phyloP scores from a whole-genome alignment of 306 rosid species.

The Cucumis hystrix region DNA sequence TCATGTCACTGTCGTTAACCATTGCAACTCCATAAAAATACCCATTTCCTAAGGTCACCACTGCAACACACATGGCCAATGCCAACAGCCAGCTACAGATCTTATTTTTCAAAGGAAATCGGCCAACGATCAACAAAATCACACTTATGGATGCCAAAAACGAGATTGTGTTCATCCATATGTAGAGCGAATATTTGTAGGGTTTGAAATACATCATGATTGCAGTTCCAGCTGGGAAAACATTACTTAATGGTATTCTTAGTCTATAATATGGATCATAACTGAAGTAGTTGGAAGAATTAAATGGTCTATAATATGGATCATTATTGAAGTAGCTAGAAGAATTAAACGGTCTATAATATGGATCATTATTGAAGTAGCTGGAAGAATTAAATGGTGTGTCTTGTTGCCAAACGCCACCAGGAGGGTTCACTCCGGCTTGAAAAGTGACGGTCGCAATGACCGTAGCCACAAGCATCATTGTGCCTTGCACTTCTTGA shows the following conservation, averaged over 20 bases:
- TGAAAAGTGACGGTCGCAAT: background rate
- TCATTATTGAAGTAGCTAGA: too few relatives aligned
- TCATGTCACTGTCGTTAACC: background rate
- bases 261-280: too few relatives aligned
- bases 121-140: background rate
- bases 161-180: background rate
- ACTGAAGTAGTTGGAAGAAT: too few relatives aligned
- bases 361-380: too few relatives aligned
- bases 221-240: background rate
- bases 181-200: background rate
- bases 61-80: background rate
- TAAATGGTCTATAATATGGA: too few relatives aligned
- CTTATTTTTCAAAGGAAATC: background rate
- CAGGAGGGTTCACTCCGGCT: background rate
- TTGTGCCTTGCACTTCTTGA: background rate
- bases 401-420: conserved; percentile 1
- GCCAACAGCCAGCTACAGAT: background rate
- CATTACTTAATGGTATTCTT: too few relatives aligned
- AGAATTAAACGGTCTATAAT: too few relatives aligned
- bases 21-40: background rate
- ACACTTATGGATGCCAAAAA: background rate
- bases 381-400: background rate
- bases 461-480: background rate
- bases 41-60: background rate
- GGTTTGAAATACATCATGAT: background rate